Conservation (phyloP, 140 eudicot species). For the Cichorium intybus region DNA sequence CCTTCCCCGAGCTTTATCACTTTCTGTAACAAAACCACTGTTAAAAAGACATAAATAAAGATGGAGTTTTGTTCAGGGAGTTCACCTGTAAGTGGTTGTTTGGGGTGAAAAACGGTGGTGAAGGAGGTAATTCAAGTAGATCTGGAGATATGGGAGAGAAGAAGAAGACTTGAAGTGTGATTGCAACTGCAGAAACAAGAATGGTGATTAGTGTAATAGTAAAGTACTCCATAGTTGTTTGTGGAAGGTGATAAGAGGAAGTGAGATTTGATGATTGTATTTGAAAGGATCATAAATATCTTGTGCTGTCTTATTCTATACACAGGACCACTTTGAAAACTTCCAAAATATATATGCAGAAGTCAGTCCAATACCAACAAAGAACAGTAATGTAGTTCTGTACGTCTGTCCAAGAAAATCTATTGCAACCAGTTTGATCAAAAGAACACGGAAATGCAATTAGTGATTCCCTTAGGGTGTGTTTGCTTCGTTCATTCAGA, state of each 20-base stretch:
- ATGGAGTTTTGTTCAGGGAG: not conserved
- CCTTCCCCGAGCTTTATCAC: slow-evolving; percentile 84
- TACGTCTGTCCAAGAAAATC: not conserved
- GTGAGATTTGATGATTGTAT: not conserved
- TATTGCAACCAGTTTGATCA: not conserved
- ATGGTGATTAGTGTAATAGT: slow-evolving; percentile 26
- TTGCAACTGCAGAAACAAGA: slow-evolving; percentile 44
- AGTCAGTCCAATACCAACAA: not conserved
- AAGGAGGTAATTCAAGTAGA: slow-evolving; percentile 39
- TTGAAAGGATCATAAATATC: not conserved
- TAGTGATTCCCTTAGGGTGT: not conserved
- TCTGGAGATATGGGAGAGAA: slow-evolving; percentile 74
- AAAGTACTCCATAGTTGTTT: slow-evolving; percentile 19
- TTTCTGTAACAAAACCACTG: slow-evolving; percentile 28
- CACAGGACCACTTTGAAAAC: slow-evolving; percentile 3
- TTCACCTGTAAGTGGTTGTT: slow-evolving; percentile 63
- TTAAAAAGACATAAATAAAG: not conserved
- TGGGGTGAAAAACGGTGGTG: slow-evolving; percentile 25
- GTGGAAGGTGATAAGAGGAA: not conserved
- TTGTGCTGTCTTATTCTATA: not conserved
- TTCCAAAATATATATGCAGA: not conserved
- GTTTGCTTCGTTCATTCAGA: no score
- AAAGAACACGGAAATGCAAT: not conserved
- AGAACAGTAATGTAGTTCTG: not conserved
- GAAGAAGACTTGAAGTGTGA: slow-evolving; percentile 46